phyloP scores from a whole-genome alignment of 352 stramenopile genomes.

The Globisporangium barbulae region DNA sequence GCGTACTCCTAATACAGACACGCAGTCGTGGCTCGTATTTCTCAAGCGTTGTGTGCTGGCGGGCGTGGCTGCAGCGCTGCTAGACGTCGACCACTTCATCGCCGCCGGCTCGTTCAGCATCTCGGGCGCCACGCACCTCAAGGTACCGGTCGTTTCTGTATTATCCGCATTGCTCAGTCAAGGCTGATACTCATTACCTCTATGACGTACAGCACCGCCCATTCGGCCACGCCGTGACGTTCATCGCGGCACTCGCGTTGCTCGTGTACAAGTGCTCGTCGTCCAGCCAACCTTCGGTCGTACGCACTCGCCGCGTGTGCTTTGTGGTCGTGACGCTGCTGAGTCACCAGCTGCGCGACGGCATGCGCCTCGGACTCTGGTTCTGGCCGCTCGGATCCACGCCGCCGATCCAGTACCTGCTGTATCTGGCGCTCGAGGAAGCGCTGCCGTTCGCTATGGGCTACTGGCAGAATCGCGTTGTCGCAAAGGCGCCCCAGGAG shows the following conservation, averaged over 20 bases:
- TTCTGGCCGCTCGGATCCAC: slow-evolving; percentile 72
- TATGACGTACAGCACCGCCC: slow-evolving; percentile 27
- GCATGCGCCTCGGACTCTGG: slow-evolving; percentile 56
- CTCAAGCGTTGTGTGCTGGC: slow-evolving; percentile 43
- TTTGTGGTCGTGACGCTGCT: slow-evolving; percentile 59
- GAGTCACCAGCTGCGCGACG: slow-evolving; percentile 70
- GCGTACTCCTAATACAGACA: not conserved
- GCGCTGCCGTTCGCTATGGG: slow-evolving; percentile 45
- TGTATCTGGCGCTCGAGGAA: slow-evolving; percentile 64
- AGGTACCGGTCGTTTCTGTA: slow-evolving; percentile 7
- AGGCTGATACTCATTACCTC: not conserved
- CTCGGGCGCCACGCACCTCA: slow-evolving; percentile 50
- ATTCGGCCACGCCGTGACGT: slow-evolving; percentile 66
- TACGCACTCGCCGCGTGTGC: slow-evolving; percentile 31
- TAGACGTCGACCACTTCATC: slow-evolving; percentile 79
- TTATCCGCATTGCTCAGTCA: not conserved
- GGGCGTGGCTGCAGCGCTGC: slow-evolving; percentile 33
- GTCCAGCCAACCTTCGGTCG: slow-evolving; percentile 16
- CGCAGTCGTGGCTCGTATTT: slow-evolving; percentile 23
- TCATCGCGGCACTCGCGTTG: slow-evolving; percentile 47
- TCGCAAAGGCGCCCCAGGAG: not conserved
- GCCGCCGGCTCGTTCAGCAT: slow-evolving; percentile 53
- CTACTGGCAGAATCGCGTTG: slow-evolving; percentile 21
- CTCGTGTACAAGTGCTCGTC: slow-evolving; percentile 39
- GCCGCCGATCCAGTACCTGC: slow-evolving; percentile 49